Conservation (phyloP, 139 green algal species). For the Chlorella vulgaris region DNA sequence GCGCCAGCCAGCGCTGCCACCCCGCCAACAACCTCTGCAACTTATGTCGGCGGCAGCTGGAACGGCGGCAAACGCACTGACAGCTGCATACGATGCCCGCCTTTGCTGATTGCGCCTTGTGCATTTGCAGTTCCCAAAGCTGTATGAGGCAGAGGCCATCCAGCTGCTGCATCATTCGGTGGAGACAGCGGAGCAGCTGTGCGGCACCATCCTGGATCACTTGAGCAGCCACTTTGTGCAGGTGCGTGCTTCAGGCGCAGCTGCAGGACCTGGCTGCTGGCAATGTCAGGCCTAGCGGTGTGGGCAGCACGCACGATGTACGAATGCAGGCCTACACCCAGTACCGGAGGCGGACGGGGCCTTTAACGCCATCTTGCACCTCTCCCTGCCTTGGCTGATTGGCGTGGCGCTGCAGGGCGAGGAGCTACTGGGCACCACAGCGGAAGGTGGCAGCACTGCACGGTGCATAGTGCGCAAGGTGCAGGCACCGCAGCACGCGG, state of each 20-base stretch:
- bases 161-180: conserved; percentile 61
- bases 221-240: conserved; percentile 37
- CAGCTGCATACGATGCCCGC: too few species aligned
- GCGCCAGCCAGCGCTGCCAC: too few species aligned
- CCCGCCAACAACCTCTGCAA: too few species aligned
- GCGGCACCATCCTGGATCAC: conserved; percentile 22
- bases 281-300: not conserved
- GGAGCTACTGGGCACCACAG: conserved; percentile 22
- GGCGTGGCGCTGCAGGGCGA: conserved; percentile 40
- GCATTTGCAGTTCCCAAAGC: conserved; percentile 56
- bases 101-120: not conserved
- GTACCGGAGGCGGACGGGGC: too few species aligned
- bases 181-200: conserved; percentile 48
- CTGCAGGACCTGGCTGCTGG: not conserved
- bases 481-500: not conserved
- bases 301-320: not conserved
- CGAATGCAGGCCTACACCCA: too few species aligned
- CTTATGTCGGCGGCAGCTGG: too few species aligned
- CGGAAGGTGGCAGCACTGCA: not conserved
- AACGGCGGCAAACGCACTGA: too few species aligned
- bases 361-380: too few species aligned
- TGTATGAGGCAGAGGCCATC: conserved; percentile 45
- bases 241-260: not conserved
- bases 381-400: too few species aligned
- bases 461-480: conserved; percentile 31